Evolutionary conservation across 2,329 filamentous ascomycete species (phyloP), one percentile per base, ranked within the genome.

Genomic region (Aspergillus sp.): DNA sequence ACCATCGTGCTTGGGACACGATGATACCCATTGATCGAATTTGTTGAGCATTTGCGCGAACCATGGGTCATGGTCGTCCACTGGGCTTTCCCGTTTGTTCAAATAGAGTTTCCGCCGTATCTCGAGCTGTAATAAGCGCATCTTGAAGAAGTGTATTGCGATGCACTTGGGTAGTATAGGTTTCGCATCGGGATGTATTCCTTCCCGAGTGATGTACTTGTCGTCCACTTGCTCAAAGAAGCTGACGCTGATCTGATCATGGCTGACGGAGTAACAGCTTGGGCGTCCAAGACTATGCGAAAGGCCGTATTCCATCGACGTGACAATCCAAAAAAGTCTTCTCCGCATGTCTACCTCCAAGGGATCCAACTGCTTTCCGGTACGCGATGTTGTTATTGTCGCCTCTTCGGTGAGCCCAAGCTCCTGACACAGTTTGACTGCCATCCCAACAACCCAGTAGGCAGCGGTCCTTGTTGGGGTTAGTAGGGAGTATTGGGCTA

Each of bases 401-500:
- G 92, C 91, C 76, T 98, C 95, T 69, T 96, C 92, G 22, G 90
- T 89, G 48, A 97, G 82, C 6, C 93, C 92, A 56, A 97, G 84
- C 59, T 96, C 92, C 73, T 98, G 94, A 73, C 91, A 93, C 54
- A 99, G 87, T 67, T 92, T 89, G 17, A 92, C 90, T 7, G 93
- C 93, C 22, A 97, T 85, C 7, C 95, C 95, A 50, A 97, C 87
- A 54, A 97, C 89, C 78, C 96, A 97, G 79, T 97, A 98, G 22
- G 96, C 90, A 17, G 94, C 93, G 5, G 92, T 97, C 63, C 93
- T 84, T 1, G 94, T 97, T 0, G 95, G 94, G 0, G 94, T 98
- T 48, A 97, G 81, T 22, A 98, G 83, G 0, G 95, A 98, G 76
- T 98, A 98, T 71, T 95, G 91, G 1, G 89, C 92, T 68, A 98